Percentiles rank a stretch among this genome's conserved stretches.
Conservation (phyloP, 2,329 filamentous ascomycete species). For the Aspergillus vadensis region DNA sequence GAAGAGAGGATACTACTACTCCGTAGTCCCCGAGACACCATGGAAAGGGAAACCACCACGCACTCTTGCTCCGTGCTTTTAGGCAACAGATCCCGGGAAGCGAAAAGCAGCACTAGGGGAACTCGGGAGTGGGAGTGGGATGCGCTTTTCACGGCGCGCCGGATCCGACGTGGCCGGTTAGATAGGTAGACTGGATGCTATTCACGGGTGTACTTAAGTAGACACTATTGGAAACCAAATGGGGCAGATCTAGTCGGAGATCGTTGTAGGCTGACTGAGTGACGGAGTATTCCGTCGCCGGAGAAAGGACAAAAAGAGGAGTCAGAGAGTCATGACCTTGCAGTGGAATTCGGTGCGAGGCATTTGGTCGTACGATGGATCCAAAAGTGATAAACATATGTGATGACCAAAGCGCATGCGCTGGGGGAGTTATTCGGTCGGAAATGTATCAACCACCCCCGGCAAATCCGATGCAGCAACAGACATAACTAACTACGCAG, state of each 20-base stretch:
- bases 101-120: neutral
- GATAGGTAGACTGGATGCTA: neutral
- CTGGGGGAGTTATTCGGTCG: neutral
- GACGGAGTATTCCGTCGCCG: neutral
- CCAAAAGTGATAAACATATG: neutral
- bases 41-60: neutral
- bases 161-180: constrained; percentile 2
- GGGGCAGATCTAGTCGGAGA: constrained; percentile 5
- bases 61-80: neutral
- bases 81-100: neutral
- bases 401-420: neutral
- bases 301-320: neutral
- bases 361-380: neutral
- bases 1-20: neutral
- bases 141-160: neutral
- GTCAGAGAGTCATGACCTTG: neutral
- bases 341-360: neutral
- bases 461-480: neutral
- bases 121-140: neutral
- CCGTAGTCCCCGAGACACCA: neutral
- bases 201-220: neutral
- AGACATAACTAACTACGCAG: too few species aligned
- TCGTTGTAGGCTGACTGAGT: neutral
- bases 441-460: neutral
- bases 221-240: constrained; percentile 7